Evolutionary conservation across 139 green algal species (phyloP).

Genomic region (Haematococcus sp.): DNA sequence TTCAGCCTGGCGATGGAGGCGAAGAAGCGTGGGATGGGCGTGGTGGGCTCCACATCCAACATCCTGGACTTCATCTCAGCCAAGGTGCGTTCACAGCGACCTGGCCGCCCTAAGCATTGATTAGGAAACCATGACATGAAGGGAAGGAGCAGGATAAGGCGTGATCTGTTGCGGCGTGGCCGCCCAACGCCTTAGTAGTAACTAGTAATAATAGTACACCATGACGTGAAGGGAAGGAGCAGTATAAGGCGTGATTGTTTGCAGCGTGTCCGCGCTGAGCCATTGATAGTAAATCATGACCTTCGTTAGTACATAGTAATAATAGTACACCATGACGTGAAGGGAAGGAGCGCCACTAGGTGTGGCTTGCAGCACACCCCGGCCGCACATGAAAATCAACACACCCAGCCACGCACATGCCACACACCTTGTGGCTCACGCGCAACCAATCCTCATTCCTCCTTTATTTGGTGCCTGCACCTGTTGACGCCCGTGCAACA

Average conservation of each 20-base stretch:
- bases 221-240: background rate
- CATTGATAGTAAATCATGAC: too few relatives aligned
- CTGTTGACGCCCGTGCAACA: too few relatives aligned
- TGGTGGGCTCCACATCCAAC: constrained; percentile 95
- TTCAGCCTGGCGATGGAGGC: constrained; percentile 86
- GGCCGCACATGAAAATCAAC: too few relatives aligned
- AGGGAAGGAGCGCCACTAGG: background rate
- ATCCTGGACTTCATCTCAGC: constrained; percentile 95
- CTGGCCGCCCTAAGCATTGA: too few relatives aligned
- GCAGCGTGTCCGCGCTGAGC: background rate
- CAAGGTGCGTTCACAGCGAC: constrained; percentile 43
- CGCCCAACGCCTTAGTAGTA: too few relatives aligned
- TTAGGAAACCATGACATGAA: background rate
- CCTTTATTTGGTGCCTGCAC: too few relatives aligned
- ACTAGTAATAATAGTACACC: too few relatives aligned
- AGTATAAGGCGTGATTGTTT: background rate
- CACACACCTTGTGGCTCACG: too few relatives aligned
- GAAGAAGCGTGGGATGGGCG: constrained; percentile 72
- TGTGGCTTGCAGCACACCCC: background rate
- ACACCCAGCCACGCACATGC: too few relatives aligned
- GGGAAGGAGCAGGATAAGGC: background rate
- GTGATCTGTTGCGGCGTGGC: background rate
- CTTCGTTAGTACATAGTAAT: too few relatives aligned
- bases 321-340: background rate
- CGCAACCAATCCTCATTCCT: too few relatives aligned